A percentile compares a stretch with the other conserved stretches of the same genome.
These are phyloP conservation scores for Rhodomyrtus psidioides DNA, from an alignment of 441 rosid species.

Conservation along the genomic window DNA sequence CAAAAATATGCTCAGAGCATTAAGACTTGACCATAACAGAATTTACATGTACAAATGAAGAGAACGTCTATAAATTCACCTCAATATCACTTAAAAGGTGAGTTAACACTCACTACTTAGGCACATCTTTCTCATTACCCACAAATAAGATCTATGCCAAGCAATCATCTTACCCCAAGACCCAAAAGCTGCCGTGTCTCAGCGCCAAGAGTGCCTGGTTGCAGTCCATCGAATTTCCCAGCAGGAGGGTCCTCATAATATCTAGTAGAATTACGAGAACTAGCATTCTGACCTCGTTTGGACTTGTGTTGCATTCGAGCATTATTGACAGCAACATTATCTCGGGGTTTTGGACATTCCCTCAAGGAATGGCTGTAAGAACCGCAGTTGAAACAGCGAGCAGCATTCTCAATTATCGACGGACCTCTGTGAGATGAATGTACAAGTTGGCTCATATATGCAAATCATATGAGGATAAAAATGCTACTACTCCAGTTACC, in stretches of 20 bases:
- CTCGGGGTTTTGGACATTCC: constrained; percentile 87
- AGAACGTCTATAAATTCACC: not conserved
- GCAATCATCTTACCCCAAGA: constrained; percentile 56
- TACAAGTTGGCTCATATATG: not conserved
- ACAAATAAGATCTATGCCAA: not conserved
- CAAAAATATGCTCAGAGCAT: not conserved
- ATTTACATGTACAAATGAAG: not conserved
- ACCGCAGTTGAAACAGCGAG: constrained; percentile 98
- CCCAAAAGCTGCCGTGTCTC: constrained; percentile 79
- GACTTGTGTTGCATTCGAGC: constrained; percentile 78
- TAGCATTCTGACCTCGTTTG: constrained; percentile 53
- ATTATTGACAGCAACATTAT: constrained; percentile 66
- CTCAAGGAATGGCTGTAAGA: constrained; percentile 83
- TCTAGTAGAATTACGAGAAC: constrained; percentile 49
- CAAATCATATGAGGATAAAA: not conserved
- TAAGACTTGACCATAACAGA: not conserved
- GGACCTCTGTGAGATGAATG: constrained; percentile 44
- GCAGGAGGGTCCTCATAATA: constrained; percentile 64
- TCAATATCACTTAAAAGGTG: not conserved
- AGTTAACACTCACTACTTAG: not conserved
- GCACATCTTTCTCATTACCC: not conserved
- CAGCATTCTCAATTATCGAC: constrained; percentile 62
- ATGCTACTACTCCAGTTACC: not conserved
- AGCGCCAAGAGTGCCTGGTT: constrained; percentile 77
- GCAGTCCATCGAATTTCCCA: constrained; percentile 85